A percentile compares a stretch with the other conserved stretches of the same genome.
phyloP scores from a whole-genome alignment of 1,284 basidiomycete species.

The Sanguinoderma infundibulare region DNA sequence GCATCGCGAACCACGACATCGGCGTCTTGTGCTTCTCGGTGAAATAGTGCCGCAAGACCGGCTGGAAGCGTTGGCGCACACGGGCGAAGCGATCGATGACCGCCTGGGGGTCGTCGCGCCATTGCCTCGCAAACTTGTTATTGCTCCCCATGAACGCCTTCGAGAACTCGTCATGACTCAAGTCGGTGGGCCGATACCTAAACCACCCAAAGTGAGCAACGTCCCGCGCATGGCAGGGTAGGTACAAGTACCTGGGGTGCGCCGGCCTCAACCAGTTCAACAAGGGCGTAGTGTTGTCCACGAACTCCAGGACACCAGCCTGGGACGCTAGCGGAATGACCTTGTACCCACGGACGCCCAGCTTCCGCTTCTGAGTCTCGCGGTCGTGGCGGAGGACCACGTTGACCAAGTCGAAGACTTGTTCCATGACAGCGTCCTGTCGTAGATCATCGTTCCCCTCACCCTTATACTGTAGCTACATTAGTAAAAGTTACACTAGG shows the following conservation, averaged over 20 bases:
- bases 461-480: slow-evolving; percentile 80
- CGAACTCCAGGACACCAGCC: slow-evolving; percentile 93
- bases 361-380: slow-evolving; percentile 73
- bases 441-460: slow-evolving; percentile 89
- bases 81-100: slow-evolving; percentile 56
- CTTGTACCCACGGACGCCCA: slow-evolving; percentile 85
- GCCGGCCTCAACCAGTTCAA: slow-evolving; percentile 62
- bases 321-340: slow-evolving; percentile 86
- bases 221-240: background rate
- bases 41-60: slow-evolving; percentile 95
- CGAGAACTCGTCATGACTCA: slow-evolving; percentile 30
- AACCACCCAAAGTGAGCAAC: no score
- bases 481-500: background rate
- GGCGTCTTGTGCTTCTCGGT: slow-evolving; percentile 88
- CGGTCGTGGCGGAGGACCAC: slow-evolving; percentile 75
- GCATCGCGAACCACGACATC: slow-evolving; percentile 92
- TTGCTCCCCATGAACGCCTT: slow-evolving; percentile 27
- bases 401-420: slow-evolving; percentile 94
- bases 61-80: slow-evolving; percentile 66
- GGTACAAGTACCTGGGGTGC: slow-evolving; percentile 59
- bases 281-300: slow-evolving; percentile 79
- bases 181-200: slow-evolving; percentile 49
- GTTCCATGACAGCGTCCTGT: slow-evolving; percentile 99
- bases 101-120: slow-evolving; percentile 33
- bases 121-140: slow-evolving; percentile 25